Base-by-base conservation (phyloP, 805 yeast genomes). In the Naumovozyma dairenensis region DNA sequence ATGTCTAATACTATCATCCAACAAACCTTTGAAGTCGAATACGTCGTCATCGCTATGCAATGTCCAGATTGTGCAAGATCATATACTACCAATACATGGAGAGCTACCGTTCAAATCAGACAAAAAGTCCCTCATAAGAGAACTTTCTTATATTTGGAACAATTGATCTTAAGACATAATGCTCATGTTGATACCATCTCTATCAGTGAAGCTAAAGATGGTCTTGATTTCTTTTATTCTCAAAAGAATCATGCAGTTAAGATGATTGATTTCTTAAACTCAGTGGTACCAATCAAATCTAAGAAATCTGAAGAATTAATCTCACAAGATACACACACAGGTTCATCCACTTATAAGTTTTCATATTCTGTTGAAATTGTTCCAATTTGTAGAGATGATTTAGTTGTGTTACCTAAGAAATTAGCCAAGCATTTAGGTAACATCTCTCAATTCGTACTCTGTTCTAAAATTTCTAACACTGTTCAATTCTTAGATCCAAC, bases 41-140 rank as follows among this genome's bases (percentile, higher is more conserved):
- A 80, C 55, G 75, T 83, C 13, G 98, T 89, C 35, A 69, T 82
- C 41, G 94, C 97, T 14, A 83, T 82, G 82, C 98, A 92, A 67
- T 92, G 99, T 69, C 80, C 96, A 3, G 97, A 89, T 63, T 92
- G 99, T 75, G 98, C 97, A 35, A 87, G 85, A 60, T 81, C 96
- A 1, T 92, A 80, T 53, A 92, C 99, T 21, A 81, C 93, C 18
- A 85, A 92, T 60, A 93, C 97, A 4, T 92, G 98, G 98, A 80
- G 92, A 61, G 96, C 99, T 21, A 76, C 89, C 19, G 94, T 93
- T 24, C 99, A 92, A 66, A 81, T 93, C 49, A 80, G 99, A 65
- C 99, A 92, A 63, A 92, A 93, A 58, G 98, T 92, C 24, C 75
- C 84, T 13, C 98, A 92, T 62, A 92, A 92, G 65, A 80, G 96